Evolutionary conservation across 257 asterid genomes (phyloP), one percentile per base, ranked within the genome.

Genomic region (Solanum acaule): DNA sequence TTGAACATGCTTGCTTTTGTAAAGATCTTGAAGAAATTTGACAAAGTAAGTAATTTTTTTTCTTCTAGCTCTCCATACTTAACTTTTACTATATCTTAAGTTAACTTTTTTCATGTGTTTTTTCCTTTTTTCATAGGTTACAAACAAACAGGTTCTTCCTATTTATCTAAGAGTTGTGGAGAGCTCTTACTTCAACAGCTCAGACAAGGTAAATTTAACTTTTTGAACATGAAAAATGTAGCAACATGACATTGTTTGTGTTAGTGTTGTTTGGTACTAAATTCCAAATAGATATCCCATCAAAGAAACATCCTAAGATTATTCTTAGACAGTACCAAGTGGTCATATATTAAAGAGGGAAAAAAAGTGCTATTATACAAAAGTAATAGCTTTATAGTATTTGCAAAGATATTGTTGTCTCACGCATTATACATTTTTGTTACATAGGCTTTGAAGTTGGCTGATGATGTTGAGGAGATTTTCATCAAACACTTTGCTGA

Each of bases 21-120:
- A 79, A 96, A 96, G 93, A 96, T 95, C 90, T 90, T 96, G 96
- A 95, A 96, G 98, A 96, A 95, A 91, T 93, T 96, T 56, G 99
- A 96, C 94, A 96, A 94, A 93, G 98, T 96, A 91, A 92, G 98
- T 79, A 10, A 25, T 15, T n/a, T 49, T 85, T 46, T 63, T 65
- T 20, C 76, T 20, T 46, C 0, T 46, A 3, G 27, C 68, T 59
- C 68, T 3, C 27, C 27, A 22, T 14, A 23, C 84, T 77, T 10
- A 76, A 78, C 70, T 49, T 79, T 65, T 35, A 10, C 42, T 33
- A 67, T 88, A 86, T 86, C 87, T 31, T 31, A 83, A 83, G 86
- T 86, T 22, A 86, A 90, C 76, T 90, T 87, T 88, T 88, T 88
- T 86, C 83, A 29, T 85, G 87, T 88, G 13, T 90, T 42, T 0